Base-by-base conservation (phyloP, 176 grass and related monocot species). In the Eragrostis nindensis region DNA sequence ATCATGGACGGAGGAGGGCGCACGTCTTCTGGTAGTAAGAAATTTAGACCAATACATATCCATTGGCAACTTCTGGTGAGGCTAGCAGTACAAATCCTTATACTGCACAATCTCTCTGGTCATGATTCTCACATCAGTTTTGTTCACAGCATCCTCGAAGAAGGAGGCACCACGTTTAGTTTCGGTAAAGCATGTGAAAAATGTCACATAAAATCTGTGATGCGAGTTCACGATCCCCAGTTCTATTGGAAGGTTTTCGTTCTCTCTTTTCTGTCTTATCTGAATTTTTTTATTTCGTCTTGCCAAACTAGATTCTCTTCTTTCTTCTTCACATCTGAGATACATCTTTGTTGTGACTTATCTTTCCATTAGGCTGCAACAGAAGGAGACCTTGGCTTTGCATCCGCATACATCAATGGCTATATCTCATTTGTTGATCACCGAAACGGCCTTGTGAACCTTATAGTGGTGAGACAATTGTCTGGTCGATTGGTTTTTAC, bases 191-290 rank as follows among this genome's bases (percentile, higher is more conserved):
- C 47, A 24, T 79, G 56, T 62, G 73, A 85, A 68, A 86, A 84
- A 72, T 78, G 85, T 49, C 57, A 43, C 59, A 14, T 62, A 5
- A 90, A 92, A 81, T 88, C 78, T 57, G 76, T 92, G 30, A 40
- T 97, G 60, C 55, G 80, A 90, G 84, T 97, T 12, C 89, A 97
- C 44, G 77, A 87, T 66, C 89, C 94, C 3, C 69, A 94, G 19
- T 97, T 94, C 57, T 97, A 97, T 61, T 97, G 89, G 94, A 97
- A 92, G 94, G 94, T 92, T 81, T 8, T 69, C 5, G 38, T 77
- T 47, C 11, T 32, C 55, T 81, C 45, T 17, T 71, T 72, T 71
- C 13, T 36, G 32, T 87, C 18, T 14, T 13, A 64, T 7, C 18
- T 32, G 11, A 78, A 32, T 7, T 19, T 11, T 30, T 13, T 1